A percentile compares a stretch with the other conserved stretches of the same genome.
Evolutionary conservation across 2,329 filamentous ascomycete genomes (phyloP).

Genomic region (Chaetomiaceae sp.): DNA sequence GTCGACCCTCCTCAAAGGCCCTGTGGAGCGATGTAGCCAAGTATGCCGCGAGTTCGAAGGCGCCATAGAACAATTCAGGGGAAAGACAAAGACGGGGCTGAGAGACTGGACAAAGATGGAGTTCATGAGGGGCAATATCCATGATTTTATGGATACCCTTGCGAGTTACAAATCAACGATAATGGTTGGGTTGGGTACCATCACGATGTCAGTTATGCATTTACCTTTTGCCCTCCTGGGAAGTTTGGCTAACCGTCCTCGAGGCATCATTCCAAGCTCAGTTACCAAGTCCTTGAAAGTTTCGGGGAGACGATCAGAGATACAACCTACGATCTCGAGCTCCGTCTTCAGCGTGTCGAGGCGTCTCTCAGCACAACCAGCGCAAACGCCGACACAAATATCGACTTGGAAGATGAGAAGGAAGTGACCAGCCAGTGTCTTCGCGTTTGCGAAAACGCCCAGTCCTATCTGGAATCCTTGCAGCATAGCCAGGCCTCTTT

Average conservation of each 20-base stretch:
- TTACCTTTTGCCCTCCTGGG: too few species aligned
- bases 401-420: not conserved
- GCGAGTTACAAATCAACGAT: slow-evolving; percentile 1
- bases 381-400: not conserved
- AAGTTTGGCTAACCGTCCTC: too few species aligned
- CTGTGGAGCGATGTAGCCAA: too few species aligned
- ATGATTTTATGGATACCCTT: slow-evolving; percentile 2
- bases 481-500: not conserved
- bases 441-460: not conserved
- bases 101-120: not conserved
- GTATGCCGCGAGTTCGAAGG: too few species aligned
- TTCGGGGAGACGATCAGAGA: slow-evolving; percentile 7
- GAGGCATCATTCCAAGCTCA: too few species aligned
- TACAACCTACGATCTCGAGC: not conserved
- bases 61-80: too few species aligned
- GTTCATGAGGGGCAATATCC: slow-evolving; percentile 1
- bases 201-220: too few species aligned
- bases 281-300: too few species aligned
- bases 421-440: not conserved
- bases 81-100: not conserved
- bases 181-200: not conserved
- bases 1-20: slow-evolving; percentile 16
- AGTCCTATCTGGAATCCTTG: not conserved
- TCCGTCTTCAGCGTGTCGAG: not conserved
- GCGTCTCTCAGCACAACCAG: not conserved